Evolutionary conservation across 169 alveolate species (phyloP).

Genomic region (Plasmodium gallinaceum): DNA sequence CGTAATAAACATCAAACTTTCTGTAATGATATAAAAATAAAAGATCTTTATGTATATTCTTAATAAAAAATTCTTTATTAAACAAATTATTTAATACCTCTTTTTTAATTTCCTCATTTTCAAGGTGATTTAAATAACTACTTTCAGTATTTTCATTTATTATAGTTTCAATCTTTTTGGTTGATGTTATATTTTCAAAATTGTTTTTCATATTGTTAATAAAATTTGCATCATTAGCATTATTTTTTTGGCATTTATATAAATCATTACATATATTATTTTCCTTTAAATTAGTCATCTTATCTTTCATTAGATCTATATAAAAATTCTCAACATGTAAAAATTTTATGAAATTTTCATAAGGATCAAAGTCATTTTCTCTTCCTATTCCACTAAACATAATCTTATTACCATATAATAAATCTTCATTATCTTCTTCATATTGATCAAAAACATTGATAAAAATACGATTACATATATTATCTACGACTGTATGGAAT

Average conservation of each 20-base stretch:
- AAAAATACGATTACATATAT: conserved; percentile 55
- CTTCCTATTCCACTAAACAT: conserved; percentile 57
- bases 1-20: conserved; percentile 55
- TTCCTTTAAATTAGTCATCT: neutral
- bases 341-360: conserved; percentile 27
- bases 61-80: conserved; percentile 44
- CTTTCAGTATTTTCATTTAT: neutral
- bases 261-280: neutral
- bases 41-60: conserved; percentile 35
- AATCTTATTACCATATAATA: conserved; percentile 22
- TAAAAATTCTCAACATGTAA: conserved; percentile 1
- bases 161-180: neutral
- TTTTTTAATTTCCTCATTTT: conserved; percentile 5
- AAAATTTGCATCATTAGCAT: neutral
- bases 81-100: conserved; percentile 1
- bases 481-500: conserved; percentile 56
- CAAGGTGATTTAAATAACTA: neutral
- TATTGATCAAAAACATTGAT: conserved; percentile 47
- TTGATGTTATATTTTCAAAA: neutral
- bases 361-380: conserved; percentile 41
- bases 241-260: neutral
- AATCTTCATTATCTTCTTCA: conserved; percentile 36
- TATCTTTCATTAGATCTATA: neutral
- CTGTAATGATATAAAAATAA: conserved; percentile 61
- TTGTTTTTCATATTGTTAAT: neutral